Evolutionary conservation across 768 basidiomycete genomes (phyloP).

Genomic region (Termitomyces sp.): DNA sequence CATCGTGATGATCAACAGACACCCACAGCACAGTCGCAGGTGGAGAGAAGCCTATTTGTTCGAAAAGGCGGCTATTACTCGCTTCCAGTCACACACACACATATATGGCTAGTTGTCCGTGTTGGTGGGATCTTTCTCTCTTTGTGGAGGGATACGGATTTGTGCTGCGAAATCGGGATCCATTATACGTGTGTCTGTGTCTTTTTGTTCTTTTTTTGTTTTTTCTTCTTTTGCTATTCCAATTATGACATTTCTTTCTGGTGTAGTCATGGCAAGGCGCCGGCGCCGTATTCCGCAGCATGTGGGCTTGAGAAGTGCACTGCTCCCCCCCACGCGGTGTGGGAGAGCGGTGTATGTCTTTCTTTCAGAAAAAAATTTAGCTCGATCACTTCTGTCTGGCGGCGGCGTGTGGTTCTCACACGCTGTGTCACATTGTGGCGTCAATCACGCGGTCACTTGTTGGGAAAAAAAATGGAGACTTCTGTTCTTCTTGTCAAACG

Average conservation of each 20-base stretch:
- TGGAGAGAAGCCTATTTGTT: background rate
- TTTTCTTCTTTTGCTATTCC: background rate
- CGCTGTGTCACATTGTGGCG: constrained; percentile 10
- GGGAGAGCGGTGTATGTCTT: background rate
- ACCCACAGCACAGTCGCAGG: background rate
- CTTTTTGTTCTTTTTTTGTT: too few relatives aligned
- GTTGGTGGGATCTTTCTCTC: background rate
- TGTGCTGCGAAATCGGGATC: background rate
- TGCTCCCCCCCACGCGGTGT: background rate
- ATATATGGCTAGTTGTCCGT: background rate
- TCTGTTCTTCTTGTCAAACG: background rate
- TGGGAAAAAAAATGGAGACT: background rate
- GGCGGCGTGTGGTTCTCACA: constrained; percentile 2
- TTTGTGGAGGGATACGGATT: background rate
- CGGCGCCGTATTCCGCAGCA: background rate
- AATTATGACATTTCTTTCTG: background rate
- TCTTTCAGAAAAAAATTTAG: background rate
- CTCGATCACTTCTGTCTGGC: background rate
- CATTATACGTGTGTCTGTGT: too few relatives aligned
- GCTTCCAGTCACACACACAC: background rate
- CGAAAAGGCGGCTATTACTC: background rate
- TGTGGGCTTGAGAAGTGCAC: background rate
- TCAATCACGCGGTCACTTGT: constrained; percentile 3
- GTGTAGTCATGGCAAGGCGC: background rate
- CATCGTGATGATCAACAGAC: background rate